Evolutionary conservation across 768 basidiomycete species (phyloP), one percentile per base, ranked within the genome.

Genomic region (Mycena vitilis): DNA sequence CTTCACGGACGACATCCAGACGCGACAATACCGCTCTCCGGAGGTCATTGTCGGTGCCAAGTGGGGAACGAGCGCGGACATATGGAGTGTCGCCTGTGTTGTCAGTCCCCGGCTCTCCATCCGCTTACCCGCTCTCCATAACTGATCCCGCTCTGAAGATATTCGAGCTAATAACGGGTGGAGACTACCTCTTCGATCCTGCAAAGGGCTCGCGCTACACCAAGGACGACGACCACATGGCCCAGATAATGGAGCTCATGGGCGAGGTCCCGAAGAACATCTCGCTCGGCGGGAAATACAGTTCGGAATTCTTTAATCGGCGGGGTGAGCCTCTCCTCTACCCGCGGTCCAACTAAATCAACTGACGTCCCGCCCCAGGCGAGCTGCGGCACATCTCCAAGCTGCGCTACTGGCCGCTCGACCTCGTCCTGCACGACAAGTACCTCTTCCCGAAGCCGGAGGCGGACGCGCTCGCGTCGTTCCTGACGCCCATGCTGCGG

Each of bases 1-100:
- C 77, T 99, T 99, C 72, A 99, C 98, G 49, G 97, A 99, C 80
- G 98, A 98, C 75, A 99, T 98, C 73, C 93, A 99, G 82, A 99
- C 98, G 34, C 83, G 97, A 75, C 98, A 99, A 75, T 99, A 99
- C 78, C 89, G 98, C 34, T 95, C 95, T 83, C 97, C 98, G 1
- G 97, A 99, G 79, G 97, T 99, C 66, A 96, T 99, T 54, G 84
- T 99, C 1, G 97, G 97, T 51, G 95, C 95, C 2, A 94, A 95
- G 73, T 99, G 97, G 97, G 94, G 95, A 6, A 85, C 95, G 13
- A 95, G 93, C 73, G 96, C 95, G 30, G 98, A 99, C 80, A 89
- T 98, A 25, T 99, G 98, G 98, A 95, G 93, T 74, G 92, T 98
- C 0, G 92, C 96, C 0, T 97, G 95, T 80, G 89, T 98, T 78